Conservation (phyloP, 257 asterid genomes). For the Rauvolfia tetraphylla region DNA sequence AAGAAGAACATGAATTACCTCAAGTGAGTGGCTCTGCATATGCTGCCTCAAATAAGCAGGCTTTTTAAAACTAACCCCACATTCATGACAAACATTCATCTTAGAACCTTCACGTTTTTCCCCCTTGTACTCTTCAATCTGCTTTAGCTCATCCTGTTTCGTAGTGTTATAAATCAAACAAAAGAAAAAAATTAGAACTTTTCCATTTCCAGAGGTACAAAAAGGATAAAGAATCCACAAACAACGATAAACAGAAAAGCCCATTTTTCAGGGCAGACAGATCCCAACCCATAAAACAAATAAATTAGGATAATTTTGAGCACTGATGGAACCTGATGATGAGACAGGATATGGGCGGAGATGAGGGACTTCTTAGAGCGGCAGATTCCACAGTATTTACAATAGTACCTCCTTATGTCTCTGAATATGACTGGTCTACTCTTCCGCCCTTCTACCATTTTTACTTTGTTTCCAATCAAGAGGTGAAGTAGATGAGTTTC, state of each 20-base stretch:
- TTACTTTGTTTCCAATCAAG: neutral
- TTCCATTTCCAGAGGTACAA: neutral
- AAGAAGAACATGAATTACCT: conserved; percentile 32
- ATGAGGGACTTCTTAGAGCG: conserved; percentile 83
- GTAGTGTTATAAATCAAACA: too few species aligned
- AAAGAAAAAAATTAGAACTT: neutral
- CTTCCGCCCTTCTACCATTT: conserved; percentile 24
- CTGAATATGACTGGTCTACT: conserved; percentile 41
- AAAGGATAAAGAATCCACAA: neutral
- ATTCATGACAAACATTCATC: conserved; percentile 56
- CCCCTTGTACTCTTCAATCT: conserved; percentile 40
- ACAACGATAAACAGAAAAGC: neutral
- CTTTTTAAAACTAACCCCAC: conserved; percentile 66
- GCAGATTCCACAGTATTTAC: conserved; percentile 79
- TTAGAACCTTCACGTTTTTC: conserved; percentile 24
- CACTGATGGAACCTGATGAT: conserved; percentile 42
- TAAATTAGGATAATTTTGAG: neutral
- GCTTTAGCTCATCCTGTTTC: conserved; percentile 17
- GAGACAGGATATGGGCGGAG: conserved; percentile 52
- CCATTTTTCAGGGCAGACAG: neutral
- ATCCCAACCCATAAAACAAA: neutral
- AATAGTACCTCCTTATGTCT: conserved; percentile 70
- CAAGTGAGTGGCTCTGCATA: conserved; percentile 81
- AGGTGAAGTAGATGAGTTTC: neutral
- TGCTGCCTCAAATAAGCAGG: conserved; percentile 91